phyloP scores from a whole-genome alignment of 371 early-diverging fungal species.

The Mortierella sp. region DNA sequence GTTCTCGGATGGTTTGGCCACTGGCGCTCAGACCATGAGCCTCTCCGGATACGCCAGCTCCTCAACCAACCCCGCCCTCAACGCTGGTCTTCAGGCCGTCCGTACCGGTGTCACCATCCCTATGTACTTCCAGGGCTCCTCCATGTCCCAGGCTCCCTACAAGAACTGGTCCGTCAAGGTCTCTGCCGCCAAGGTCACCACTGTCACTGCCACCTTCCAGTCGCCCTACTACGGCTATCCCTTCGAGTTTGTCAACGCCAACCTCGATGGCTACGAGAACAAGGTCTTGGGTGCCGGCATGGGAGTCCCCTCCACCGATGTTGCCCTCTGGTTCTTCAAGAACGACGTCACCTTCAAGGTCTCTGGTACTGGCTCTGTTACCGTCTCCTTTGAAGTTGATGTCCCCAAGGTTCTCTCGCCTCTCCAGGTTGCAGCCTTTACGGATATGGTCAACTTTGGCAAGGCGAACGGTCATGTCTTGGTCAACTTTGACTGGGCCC shows the following conservation, averaged over 20 bases:
- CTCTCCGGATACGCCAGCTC: slow-evolving; percentile 28
- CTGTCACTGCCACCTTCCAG: slow-evolving; percentile 47
- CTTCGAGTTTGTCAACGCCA: slow-evolving; percentile 15
- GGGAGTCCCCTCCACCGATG: background rate
- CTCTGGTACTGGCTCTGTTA: slow-evolving; percentile 30
- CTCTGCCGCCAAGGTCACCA: slow-evolving; percentile 16
- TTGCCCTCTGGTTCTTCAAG: slow-evolving; percentile 29
- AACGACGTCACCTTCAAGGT: slow-evolving; percentile 25
- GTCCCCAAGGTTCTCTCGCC: slow-evolving; percentile 5
- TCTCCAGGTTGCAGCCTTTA: background rate
- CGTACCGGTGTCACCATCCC: slow-evolving; percentile 29
- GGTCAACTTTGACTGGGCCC: slow-evolving; percentile 26
- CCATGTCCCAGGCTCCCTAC: slow-evolving; percentile 47
- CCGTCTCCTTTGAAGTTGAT: slow-evolving; percentile 28
- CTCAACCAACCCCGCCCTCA: slow-evolving; percentile 34
- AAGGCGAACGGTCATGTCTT: slow-evolving; percentile 34
- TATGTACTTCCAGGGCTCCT: slow-evolving; percentile 15
- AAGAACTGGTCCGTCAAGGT: slow-evolving; percentile 48
- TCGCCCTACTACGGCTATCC: slow-evolving; percentile 53
- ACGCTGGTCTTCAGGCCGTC: slow-evolving; percentile 33
- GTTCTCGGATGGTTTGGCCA: slow-evolving; percentile 25
- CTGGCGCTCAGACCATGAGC: slow-evolving; percentile 19
- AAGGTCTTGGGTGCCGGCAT: slow-evolving; percentile 12
- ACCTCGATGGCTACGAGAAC: slow-evolving; percentile 19
- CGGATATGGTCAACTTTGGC: slow-evolving; percentile 27